These are phyloP conservation scores for Hortiboletus campestris DNA, from an alignment of 768 basidiomycete species.

Conservation along the genomic window DNA sequence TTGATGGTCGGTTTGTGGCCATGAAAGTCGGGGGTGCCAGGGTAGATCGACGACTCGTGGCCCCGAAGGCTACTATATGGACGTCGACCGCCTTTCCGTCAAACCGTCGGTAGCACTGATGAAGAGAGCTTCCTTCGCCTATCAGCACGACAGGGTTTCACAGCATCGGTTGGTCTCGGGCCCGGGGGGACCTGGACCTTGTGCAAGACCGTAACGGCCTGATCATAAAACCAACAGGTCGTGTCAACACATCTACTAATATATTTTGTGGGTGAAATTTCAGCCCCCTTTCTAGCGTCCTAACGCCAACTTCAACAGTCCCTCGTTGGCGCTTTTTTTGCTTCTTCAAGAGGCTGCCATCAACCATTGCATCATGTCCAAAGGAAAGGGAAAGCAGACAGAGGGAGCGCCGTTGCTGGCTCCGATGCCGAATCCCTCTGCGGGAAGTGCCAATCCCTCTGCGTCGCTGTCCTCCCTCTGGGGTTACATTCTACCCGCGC, in stretches of 20 bases:
- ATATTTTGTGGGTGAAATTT: background rate
- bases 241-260: constrained; percentile 7
- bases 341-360: background rate
- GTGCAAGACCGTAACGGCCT: constrained; percentile 4
- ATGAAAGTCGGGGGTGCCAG: background rate
- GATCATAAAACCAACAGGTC: background rate
- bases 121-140: background rate
- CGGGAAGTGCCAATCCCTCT: constrained; percentile 70
- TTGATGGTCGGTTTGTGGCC: too few relatives aligned
- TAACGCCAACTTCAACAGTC: constrained; percentile 4
- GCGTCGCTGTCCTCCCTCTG: constrained; percentile 70
- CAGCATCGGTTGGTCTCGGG: constrained; percentile 13
- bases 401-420: constrained; percentile 26
- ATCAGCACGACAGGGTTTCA: constrained; percentile 1
- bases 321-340: constrained; percentile 4
- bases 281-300: background rate
- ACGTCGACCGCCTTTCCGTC: background rate
- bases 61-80: background rate
- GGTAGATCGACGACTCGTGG: background rate
- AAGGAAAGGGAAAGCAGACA: constrained; percentile 30
- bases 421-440: constrained; percentile 50
- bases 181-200: background rate
- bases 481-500: constrained; percentile 71
- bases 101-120: background rate
- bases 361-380: constrained; percentile 20